Percentiles rank a stretch among this genome's conserved stretches.
phyloP scores from a whole-genome alignment of 768 basidiomycete species.

The Boletus bicolor region DNA sequence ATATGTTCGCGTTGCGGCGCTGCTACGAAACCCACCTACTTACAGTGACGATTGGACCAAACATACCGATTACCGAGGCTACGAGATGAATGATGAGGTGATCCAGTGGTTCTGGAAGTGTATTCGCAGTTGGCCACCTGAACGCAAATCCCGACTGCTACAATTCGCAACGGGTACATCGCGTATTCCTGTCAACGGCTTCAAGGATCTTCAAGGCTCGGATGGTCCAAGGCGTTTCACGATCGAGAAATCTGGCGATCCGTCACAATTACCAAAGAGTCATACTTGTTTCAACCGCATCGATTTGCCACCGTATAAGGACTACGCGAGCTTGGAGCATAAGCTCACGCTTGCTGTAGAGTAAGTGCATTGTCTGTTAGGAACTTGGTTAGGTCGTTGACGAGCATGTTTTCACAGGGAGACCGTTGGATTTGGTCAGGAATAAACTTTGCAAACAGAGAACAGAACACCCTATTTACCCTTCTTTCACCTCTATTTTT shows the following conservation, averaged over 20 bases:
- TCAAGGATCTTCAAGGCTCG: constrained; percentile 97
- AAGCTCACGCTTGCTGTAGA: constrained; percentile 94
- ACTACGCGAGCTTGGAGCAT: constrained; percentile 90
- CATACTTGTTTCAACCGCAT: constrained; percentile 96
- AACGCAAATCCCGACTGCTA: constrained; percentile 92
- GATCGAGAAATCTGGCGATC: constrained; percentile 98
- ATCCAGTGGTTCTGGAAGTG: constrained; percentile 99
- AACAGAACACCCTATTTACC: constrained; percentile 15
- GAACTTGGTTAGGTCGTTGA: constrained; percentile 16
- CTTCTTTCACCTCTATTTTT: constrained; percentile 1
- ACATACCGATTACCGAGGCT: constrained; percentile 98
- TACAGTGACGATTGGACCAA: constrained; percentile 95
- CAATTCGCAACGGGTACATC: constrained; percentile 98
- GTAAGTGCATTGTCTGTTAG: constrained; percentile 46
- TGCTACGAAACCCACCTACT: neutral
- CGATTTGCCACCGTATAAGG: constrained; percentile 97
- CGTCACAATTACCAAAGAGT: constrained; percentile 93
- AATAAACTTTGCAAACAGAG: constrained; percentile 43
- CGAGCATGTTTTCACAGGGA: constrained; percentile 48
- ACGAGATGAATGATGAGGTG: constrained; percentile 91
- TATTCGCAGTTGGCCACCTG: constrained; percentile 95
- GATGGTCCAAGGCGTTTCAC: constrained; percentile 97
- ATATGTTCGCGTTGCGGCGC: neutral
- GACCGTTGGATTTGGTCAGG: constrained; percentile 93
- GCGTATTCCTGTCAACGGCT: constrained; percentile 96